Evolutionary conservation across 306 rosid species (phyloP).

Genomic region (Castanospermum australe): DNA sequence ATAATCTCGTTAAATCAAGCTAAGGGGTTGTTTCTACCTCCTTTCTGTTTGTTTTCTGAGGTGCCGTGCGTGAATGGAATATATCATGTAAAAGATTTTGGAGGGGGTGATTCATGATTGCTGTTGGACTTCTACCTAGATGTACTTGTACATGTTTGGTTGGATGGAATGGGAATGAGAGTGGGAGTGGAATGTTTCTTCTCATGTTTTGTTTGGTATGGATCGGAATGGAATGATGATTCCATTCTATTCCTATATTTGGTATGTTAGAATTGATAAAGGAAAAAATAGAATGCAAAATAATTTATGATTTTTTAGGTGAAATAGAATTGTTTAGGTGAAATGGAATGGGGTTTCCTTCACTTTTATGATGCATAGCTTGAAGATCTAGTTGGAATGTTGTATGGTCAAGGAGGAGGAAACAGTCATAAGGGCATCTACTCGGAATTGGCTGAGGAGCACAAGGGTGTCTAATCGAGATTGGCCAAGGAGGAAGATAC

Average conservation of each 20-base stretch:
- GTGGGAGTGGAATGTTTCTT: neutral
- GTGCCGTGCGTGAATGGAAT: neutral
- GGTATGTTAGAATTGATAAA: neutral
- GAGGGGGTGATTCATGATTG: neutral
- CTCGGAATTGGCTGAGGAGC: too few relatives aligned
- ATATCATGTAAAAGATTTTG: neutral
- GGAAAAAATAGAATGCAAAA: neutral
- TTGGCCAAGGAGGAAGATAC: too few relatives aligned
- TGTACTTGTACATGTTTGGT: too few relatives aligned
- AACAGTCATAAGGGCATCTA: too few relatives aligned
- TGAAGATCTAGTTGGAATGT: too few relatives aligned
- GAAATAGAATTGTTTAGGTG: neutral
- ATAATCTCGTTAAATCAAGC: neutral
- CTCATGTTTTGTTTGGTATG: neutral
- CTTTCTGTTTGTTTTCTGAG: too few relatives aligned
- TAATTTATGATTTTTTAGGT: conserved; percentile 1
- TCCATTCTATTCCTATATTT: neutral
- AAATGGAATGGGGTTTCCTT: neutral
- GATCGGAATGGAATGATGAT: conserved; percentile 6
- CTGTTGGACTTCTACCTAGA: neutral
- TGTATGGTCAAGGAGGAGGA: too few relatives aligned
- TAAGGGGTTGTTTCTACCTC: neutral
- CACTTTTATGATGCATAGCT: neutral
- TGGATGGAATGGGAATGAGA: neutral
- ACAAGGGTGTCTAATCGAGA: too few relatives aligned